Conservation (phyloP, 148 eudicot genomes). For the Diospyros kaki region DNA sequence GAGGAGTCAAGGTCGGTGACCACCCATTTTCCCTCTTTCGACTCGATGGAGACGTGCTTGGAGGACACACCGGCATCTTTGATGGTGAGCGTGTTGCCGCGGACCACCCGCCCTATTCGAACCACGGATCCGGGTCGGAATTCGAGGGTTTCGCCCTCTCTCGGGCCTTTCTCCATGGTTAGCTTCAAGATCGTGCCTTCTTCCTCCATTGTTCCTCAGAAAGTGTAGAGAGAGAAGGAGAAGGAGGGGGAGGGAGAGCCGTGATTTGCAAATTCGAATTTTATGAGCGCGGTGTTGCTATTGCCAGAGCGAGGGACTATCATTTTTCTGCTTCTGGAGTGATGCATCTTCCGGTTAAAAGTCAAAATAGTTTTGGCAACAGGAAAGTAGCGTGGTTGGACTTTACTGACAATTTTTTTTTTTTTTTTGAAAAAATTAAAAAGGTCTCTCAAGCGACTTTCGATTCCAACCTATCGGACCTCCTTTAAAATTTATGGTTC, state of each 20-base stretch:
- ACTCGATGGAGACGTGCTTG: conserved; percentile 52
- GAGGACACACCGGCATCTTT: conserved; percentile 81
- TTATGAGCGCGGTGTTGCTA: too few relatives aligned
- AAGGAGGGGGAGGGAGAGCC: conserved; percentile 14
- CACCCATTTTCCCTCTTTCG: conserved; percentile 36
- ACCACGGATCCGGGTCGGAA: conserved; percentile 34
- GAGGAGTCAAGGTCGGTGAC: conserved; percentile 65
- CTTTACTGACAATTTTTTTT: too few relatives aligned
- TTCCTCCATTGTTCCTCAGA: conserved; percentile 22
- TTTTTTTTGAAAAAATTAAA: too few relatives aligned
- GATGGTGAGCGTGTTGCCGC: conserved; percentile 58
- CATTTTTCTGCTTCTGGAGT: too few relatives aligned
- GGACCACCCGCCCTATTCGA: conserved; percentile 53
- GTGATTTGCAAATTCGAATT: too few relatives aligned
- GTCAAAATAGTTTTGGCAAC: too few relatives aligned
- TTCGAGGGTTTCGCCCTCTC: conserved; percentile 53
- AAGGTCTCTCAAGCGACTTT: too few relatives aligned
- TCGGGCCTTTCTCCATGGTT: conserved; percentile 60
- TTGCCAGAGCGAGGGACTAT: too few relatives aligned
- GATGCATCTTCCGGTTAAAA: too few relatives aligned
- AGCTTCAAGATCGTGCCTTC: conserved; percentile 41
- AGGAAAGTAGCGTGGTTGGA: too few relatives aligned
- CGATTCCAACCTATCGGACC: too few relatives aligned
- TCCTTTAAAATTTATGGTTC: too few relatives aligned
- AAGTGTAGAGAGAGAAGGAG: background rate